phyloP scores from a whole-genome alignment of 225 moss, liverwort and hornwort genomes.

The Ulota crispa region DNA sequence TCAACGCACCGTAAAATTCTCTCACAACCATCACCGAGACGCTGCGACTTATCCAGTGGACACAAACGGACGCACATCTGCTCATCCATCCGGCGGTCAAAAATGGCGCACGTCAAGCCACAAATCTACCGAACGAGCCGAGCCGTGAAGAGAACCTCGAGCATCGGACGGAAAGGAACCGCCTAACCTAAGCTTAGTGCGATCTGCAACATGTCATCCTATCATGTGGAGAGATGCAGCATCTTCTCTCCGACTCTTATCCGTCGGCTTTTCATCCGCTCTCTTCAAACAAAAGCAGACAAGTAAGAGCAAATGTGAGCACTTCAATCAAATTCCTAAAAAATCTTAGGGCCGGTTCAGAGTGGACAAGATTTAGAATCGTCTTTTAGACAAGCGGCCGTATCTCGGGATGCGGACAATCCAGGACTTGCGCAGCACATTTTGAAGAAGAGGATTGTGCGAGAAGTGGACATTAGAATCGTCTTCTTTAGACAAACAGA shows the following conservation, averaged over 20 bases:
- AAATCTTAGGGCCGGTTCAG: neutral
- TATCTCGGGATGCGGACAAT: no score
- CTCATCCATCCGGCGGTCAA: conserved; percentile 26
- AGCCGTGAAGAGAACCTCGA: neutral
- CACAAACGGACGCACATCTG: neutral
- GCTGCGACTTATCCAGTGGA: neutral
- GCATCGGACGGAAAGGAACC: conserved; percentile 14
- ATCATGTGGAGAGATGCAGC: conserved; percentile 30
- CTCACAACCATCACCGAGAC: no score
- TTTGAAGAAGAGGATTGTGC: neutral
- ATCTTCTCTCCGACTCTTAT: conserved; percentile 10
- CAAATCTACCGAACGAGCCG: neutral
- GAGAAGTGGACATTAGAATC: no score
- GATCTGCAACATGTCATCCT: neutral
- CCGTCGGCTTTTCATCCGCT: neutral
- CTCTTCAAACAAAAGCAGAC: neutral
- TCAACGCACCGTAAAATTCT: neutral
- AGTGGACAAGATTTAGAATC: no score
- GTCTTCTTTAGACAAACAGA: no score
- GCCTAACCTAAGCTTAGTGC: no score
- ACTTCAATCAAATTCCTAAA: neutral
- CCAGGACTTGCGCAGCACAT: neutral
- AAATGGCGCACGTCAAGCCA: neutral
- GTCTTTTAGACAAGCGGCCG: no score
- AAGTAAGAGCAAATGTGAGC: neutral